Evolutionary conservation across 306 rosid species (phyloP), one percentile per base, ranked within the genome.

Genomic region (Urtica urens): DNA sequence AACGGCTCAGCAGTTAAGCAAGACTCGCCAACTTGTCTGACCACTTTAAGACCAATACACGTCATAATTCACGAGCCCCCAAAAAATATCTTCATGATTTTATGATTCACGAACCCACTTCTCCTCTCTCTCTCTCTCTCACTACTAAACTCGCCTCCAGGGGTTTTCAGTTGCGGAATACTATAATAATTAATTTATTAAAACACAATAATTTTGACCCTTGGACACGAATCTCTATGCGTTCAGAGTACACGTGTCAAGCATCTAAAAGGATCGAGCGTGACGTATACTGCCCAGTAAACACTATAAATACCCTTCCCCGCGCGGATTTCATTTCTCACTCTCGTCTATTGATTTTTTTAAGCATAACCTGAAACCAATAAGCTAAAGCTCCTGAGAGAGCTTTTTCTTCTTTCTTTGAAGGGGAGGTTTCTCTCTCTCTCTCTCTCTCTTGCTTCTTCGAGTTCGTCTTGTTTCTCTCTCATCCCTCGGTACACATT

Each of bases 231-330:
- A n/a, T n/a, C n/a, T n/a, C n/a, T n/a, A n/a, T n/a, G n/a, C n/a
- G n/a, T n/a, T 2, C 0, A 2, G 0, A n/a, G 24, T 43, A 66
- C 72, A 75, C 74, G 74, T 59, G 82, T 62, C 71, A 40, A 1
- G n/a, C 11, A 72, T 65, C 72, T 15, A 9, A 11, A 22, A 1
- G 16, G n/a, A 4, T 15, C 12, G 0, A 56, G 46, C 4, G n/a
- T 10, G 12, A 7, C 9, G 28, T 21, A 68, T 68, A 38, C 58
- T 69, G 69, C 54, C 73, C 72, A 77, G 38, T 73, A 62, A 65
- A 24, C 71, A 9, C 46, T 75, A 79, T 79, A 75, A 61, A 79
- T 58, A 0, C 42, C 67, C 3, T 12, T 37, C 6, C 5, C 15
- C 3, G 1, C 13, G 4, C 0, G 16, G 6, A 0, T 19, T 5